phyloP scores from a whole-genome alignment of 345 rosid genomes.

The Ceriops zippeliana region DNA sequence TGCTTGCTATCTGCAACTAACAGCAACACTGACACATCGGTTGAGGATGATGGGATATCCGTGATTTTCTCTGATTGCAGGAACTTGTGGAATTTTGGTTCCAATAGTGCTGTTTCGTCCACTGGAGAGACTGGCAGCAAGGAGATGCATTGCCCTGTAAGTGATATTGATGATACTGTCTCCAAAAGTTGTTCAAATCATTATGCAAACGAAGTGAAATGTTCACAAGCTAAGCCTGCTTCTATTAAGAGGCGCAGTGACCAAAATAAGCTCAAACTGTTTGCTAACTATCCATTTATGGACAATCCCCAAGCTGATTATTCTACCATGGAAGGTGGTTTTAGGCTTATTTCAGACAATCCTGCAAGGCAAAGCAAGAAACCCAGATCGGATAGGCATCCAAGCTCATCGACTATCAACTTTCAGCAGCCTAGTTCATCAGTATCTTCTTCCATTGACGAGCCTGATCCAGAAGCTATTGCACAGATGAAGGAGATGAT shows the following conservation, averaged over 20 bases:
- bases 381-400: conserved; percentile 43
- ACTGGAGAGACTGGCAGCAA: conserved; percentile 69
- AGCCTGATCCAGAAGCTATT: conserved; percentile 81
- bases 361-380: conserved; percentile 47
- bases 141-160: conserved; percentile 16
- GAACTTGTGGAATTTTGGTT: conserved; percentile 57
- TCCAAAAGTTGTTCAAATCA: conserved; percentile 38
- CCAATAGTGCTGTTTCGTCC: conserved; percentile 58
- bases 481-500: conserved; percentile 97
- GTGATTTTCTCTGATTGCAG: conserved; percentile 55
- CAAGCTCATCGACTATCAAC: conserved; percentile 65
- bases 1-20: conserved; percentile 67
- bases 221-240: conserved; percentile 20
- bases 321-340: conserved; percentile 35
- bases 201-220: conserved; percentile 9
- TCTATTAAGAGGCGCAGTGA: conserved; percentile 41
- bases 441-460: conserved; percentile 44
- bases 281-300: conserved; percentile 19
- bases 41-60: conserved; percentile 70
- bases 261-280: conserved; percentile 13
- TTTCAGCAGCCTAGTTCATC: conserved; percentile 61
- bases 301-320: conserved; percentile 42
- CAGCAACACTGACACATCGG: conserved; percentile 55
- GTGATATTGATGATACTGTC: conserved; percentile 41
- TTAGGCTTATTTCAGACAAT: conserved; percentile 46